A percentile compares a stretch with the other conserved stretches of the same genome.
These are phyloP conservation scores for Rubia tinctorum DNA, from an alignment of 305 asterid species.

Conservation along the genomic window DNA sequence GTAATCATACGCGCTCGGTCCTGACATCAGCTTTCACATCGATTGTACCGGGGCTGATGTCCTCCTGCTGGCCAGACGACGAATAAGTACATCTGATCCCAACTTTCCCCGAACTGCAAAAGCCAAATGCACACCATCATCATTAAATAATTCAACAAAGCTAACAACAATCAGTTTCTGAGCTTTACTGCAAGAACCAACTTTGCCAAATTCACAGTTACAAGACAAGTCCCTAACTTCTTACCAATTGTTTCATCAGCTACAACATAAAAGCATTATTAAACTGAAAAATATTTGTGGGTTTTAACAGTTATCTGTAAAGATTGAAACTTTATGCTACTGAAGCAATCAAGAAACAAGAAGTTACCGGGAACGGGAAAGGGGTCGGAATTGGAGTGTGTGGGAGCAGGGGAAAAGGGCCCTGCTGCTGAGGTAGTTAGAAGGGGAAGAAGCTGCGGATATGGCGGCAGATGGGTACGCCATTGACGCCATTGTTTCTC, in stretches of 20 bases:
- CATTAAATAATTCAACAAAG: background rate
- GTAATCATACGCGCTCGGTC: constrained; percentile 64
- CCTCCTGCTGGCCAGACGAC: constrained; percentile 37
- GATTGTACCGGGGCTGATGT: constrained; percentile 46
- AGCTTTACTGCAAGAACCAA: background rate
- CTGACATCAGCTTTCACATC: constrained; percentile 87
- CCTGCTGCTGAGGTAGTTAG: constrained; percentile 11
- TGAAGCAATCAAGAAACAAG: background rate
- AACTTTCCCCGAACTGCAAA: constrained; percentile 38
- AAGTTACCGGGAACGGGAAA: constrained; percentile 43
- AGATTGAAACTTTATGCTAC: background rate
- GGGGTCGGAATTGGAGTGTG: constrained; percentile 20
- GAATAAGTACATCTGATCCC: constrained; percentile 72
- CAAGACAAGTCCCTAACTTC: background rate
- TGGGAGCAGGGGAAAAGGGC: constrained; percentile 35
- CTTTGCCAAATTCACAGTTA: background rate
- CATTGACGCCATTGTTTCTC: constrained; percentile 43
- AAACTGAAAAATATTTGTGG: background rate
- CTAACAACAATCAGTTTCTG: background rate
- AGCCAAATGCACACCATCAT: constrained; percentile 7
- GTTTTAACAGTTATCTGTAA: background rate
- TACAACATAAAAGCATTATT: background rate
- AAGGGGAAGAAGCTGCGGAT: constrained; percentile 28
- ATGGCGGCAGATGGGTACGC: constrained; percentile 46
- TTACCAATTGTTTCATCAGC: background rate